Evolutionary conservation across 805 yeast genomes (phyloP).

Genomic region (Saccharomycopsis sp.): DNA sequence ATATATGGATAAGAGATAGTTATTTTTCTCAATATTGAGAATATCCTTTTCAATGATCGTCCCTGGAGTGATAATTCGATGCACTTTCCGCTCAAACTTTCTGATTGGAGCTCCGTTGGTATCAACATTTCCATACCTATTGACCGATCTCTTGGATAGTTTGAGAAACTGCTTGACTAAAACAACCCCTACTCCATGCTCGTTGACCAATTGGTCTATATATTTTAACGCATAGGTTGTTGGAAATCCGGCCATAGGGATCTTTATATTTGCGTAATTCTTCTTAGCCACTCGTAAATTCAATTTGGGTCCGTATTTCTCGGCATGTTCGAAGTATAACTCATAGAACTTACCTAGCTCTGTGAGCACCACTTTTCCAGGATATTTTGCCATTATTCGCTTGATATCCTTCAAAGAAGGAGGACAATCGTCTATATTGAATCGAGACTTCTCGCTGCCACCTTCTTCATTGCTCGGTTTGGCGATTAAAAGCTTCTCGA

Average conservation of each 20-base stretch:
- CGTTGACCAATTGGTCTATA: constrained; percentile 66
- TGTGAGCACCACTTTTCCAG: constrained; percentile 55
- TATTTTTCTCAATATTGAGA: constrained; percentile 63
- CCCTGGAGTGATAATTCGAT: constrained; percentile 86
- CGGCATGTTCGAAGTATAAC: constrained; percentile 85
- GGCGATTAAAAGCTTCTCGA: neutral
- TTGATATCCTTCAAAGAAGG: constrained; percentile 25
- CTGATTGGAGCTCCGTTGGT: constrained; percentile 23
- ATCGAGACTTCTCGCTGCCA: neutral
- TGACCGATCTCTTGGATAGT: constrained; percentile 26
- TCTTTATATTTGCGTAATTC: constrained; percentile 33
- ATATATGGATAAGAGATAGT: constrained; percentile 60
- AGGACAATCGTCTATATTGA: constrained; percentile 7
- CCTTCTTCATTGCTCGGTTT: neutral
- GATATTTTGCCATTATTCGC: constrained; percentile 38
- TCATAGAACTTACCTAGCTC: constrained; percentile 89
- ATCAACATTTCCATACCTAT: neutral
- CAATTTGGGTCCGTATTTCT: constrained; percentile 57
- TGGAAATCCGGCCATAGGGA: constrained; percentile 94
- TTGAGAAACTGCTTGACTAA: constrained; percentile 59
- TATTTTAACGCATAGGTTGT: constrained; percentile 62
- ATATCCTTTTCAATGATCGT: constrained; percentile 84
- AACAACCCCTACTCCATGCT: constrained; percentile 65
- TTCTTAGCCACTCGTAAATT: constrained; percentile 65
- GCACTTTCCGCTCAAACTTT: constrained; percentile 57